Percentiles rank a stretch among this genome's conserved stretches.
Conservation (phyloP, 768 basidiomycete species). For the Saitozyma podzolica region DNA sequence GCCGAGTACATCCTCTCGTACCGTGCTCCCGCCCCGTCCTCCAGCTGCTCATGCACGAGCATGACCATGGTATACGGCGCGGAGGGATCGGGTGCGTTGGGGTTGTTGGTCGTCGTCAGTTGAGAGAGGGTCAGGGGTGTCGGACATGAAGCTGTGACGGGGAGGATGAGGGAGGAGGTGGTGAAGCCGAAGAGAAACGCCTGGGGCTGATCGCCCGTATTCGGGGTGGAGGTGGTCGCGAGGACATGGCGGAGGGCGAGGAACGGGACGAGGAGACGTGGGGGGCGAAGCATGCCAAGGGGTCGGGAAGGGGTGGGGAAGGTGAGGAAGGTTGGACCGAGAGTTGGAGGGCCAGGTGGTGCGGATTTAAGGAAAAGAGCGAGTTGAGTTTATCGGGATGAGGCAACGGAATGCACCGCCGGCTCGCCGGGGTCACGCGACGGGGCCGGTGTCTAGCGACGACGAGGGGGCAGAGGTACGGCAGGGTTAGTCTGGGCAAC, state of each 20-base stretch:
- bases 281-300: no score
- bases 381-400: no score
- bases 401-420: no score
- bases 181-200: constrained; percentile 29
- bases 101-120: constrained; percentile 21
- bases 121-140: constrained; percentile 22
- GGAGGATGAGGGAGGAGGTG: constrained; percentile 21
- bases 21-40: constrained; percentile 20
- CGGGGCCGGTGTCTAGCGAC: no score
- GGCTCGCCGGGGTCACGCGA: no score
- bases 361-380: no score
- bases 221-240: constrained; percentile 30
- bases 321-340: no score
- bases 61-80: constrained; percentile 41
- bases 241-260: constrained; percentile 1
- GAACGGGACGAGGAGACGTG: not conserved
- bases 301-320: no score
- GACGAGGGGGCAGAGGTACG: no score
- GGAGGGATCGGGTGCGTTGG: constrained; percentile 18
- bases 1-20: constrained; percentile 31
- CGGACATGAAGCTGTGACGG: constrained; percentile 31
- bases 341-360: no score
- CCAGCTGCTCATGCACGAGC: constrained; percentile 34
- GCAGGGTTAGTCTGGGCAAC: no score
- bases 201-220: constrained; percentile 39